These are phyloP conservation scores for Mrakia blollopis DNA, from an alignment of 768 basidiomycete species.

Conservation along the genomic window DNA sequence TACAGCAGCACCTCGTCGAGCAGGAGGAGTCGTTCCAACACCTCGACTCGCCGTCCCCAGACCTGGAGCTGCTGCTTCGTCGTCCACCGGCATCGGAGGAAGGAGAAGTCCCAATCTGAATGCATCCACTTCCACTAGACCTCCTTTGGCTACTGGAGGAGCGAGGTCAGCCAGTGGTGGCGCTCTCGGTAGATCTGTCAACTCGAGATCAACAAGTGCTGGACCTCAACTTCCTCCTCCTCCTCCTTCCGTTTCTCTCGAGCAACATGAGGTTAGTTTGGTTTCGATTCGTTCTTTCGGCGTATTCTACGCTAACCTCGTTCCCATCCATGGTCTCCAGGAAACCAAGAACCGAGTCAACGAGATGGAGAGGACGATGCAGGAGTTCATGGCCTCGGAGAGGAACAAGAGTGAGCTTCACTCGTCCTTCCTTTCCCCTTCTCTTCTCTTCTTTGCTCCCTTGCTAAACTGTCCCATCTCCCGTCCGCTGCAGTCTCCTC, in stretches of 20 bases:
- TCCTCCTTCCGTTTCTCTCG: not conserved
- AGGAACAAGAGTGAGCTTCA: constrained; percentile 15
- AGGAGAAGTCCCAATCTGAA: constrained; percentile 11
- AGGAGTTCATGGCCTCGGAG: constrained; percentile 24
- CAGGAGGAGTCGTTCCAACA: constrained; percentile 5
- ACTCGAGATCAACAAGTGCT: not conserved
- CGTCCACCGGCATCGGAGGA: not conserved
- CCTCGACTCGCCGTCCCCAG: constrained; percentile 1
- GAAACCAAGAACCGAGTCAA: constrained; percentile 18
- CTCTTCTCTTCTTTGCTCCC: not conserved
- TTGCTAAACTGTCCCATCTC: not conserved
- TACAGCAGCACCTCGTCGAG: not conserved
- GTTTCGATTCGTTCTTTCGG: no score
- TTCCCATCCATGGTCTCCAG: constrained; percentile 2
- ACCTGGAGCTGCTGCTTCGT: not conserved
- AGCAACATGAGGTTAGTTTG: not conserved
- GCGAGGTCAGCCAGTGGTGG: not conserved
- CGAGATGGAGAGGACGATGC: constrained; percentile 30
- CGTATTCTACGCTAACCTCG: no score
- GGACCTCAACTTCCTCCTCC: not conserved
- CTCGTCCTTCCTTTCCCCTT: not conserved
- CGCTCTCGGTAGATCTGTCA: not conserved
- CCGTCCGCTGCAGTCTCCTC: constrained; percentile 10
- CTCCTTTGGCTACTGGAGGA: not conserved
- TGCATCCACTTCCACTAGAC: not conserved